phyloP scores from a whole-genome alignment of 441 rosid genomes.

The Bruguiera hainesii region DNA sequence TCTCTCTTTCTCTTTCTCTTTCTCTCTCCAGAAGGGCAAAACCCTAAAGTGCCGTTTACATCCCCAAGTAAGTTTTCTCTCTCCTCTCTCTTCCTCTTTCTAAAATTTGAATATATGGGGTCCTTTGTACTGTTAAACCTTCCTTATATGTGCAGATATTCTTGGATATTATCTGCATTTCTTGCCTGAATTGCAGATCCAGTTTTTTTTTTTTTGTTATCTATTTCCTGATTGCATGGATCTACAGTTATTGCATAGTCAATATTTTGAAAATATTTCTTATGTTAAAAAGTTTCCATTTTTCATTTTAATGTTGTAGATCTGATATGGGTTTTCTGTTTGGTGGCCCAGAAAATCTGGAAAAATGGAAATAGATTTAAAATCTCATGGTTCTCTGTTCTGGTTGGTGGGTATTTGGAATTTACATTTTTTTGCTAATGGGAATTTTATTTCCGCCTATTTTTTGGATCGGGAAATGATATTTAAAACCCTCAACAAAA shows the following conservation, averaged over 20 bases:
- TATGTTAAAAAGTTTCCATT: neutral
- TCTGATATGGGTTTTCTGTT: neutral
- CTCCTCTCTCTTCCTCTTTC: constrained; percentile 45
- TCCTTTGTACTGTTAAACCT: constrained; percentile 33
- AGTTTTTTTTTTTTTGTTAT: neutral
- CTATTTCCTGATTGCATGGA: constrained; percentile 16
- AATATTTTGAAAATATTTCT: neutral
- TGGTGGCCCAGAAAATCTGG: neutral
- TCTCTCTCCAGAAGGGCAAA: constrained; percentile 81
- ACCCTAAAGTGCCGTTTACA: constrained; percentile 82
- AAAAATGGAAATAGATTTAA: neutral
- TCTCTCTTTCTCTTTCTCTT: constrained; percentile 16
- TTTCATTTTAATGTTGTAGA: neutral
- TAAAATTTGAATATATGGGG: constrained; percentile 49
- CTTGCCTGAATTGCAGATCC: constrained; percentile 19
- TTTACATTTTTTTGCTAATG: neutral
- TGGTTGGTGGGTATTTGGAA: neutral
- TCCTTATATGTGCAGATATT: constrained; percentile 12
- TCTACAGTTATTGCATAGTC: constrained; percentile 20
- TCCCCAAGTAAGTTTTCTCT: constrained; percentile 83
- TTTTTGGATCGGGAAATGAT: neutral
- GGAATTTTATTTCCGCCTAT: neutral
- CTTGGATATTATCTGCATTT: constrained; percentile 8
- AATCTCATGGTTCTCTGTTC: neutral
- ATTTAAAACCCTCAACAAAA: neutral